Percentiles rank a stretch among this genome's conserved stretches.
These are phyloP conservation scores for Ganoderma resinaceum DNA, from an alignment of 1,284 basidiomycete species.

Conservation along the genomic window DNA sequence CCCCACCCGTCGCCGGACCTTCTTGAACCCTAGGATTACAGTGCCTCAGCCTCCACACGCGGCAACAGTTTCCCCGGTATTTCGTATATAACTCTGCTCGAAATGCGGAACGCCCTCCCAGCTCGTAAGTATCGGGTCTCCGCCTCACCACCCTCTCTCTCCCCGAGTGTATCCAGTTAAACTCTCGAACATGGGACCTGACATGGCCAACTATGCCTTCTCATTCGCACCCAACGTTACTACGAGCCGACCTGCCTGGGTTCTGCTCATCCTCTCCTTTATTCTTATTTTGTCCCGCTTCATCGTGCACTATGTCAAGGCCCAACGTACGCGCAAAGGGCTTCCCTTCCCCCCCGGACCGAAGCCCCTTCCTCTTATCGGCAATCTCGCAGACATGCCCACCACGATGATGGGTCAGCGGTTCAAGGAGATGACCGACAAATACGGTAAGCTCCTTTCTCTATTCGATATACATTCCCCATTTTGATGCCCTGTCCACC, in stretches of 20 bases:
- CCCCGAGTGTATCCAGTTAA: neutral
- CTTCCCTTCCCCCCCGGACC: constrained; percentile 17
- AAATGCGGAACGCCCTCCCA: neutral
- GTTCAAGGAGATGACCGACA: constrained; percentile 3
- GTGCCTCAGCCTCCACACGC: neutral
- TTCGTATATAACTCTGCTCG: neutral
- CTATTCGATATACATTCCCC: neutral
- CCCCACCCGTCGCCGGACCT: neutral
- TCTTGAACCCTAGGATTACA: neutral
- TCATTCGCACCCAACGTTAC: neutral
- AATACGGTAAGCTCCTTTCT: constrained; percentile 10
- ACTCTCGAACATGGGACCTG: neutral
- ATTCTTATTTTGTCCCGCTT: neutral
- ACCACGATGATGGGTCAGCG: neutral
- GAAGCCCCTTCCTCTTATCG: constrained; percentile 12
- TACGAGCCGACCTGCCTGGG: neutral
- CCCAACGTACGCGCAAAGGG: neutral
- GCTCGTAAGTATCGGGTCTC: neutral
- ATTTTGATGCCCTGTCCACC: neutral
- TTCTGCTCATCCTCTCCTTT: neutral
- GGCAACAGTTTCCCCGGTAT: neutral
- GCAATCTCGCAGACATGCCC: constrained; percentile 17
- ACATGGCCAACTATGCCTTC: neutral
- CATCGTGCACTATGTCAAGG: neutral
- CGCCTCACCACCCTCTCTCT: neutral